Evolutionary conservation across 2,329 filamentous ascomycete genomes (phyloP).

Genomic region (Nothophaeocryptopus gaeumannii): DNA sequence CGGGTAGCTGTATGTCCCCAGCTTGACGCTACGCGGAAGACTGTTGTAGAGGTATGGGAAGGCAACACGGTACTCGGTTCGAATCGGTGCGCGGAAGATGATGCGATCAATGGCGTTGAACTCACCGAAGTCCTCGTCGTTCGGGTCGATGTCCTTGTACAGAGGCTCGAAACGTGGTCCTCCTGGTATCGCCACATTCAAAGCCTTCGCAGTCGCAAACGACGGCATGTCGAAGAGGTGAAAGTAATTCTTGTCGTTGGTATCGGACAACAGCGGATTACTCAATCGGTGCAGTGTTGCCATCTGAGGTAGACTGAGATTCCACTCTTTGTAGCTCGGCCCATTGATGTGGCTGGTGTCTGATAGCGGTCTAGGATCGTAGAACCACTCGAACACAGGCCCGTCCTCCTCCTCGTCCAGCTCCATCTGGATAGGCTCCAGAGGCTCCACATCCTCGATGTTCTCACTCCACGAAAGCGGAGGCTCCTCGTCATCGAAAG

Average conservation of each 20-base stretch:
- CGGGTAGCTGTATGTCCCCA: constrained; percentile 91
- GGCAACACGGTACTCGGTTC: constrained; percentile 92
- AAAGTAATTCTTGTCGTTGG: constrained; percentile 95
- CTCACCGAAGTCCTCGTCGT: constrained; percentile 98
- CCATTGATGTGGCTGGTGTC: constrained; percentile 95
- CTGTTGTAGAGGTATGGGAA: constrained; percentile 97
- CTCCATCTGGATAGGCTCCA: constrained; percentile 98
- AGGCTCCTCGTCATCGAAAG: constrained; percentile 97
- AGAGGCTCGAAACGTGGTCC: constrained; percentile 94
- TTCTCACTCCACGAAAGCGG: constrained; percentile 98
- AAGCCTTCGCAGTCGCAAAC: constrained; percentile 90
- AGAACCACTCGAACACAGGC: constrained; percentile 94
- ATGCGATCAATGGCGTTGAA: constrained; percentile 99
- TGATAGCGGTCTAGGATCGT: constrained; percentile 84
- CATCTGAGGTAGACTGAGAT: constrained; percentile 90
- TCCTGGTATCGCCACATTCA: constrained; percentile 97
- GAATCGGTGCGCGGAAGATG: constrained; percentile 92
- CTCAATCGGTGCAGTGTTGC: constrained; percentile 90
- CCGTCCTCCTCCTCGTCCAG: constrained; percentile 90
- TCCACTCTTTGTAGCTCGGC: constrained; percentile 95
- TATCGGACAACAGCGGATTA: constrained; percentile 83
- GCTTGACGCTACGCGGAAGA: constrained; percentile 85
- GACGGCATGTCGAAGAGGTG: constrained; percentile 95
- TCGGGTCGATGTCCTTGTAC: constrained; percentile 98
- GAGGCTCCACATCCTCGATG: constrained; percentile 94